Base-by-base conservation (phyloP, 108 stramenopile genomes). In the Aureococcus anophagefferens region DNA sequence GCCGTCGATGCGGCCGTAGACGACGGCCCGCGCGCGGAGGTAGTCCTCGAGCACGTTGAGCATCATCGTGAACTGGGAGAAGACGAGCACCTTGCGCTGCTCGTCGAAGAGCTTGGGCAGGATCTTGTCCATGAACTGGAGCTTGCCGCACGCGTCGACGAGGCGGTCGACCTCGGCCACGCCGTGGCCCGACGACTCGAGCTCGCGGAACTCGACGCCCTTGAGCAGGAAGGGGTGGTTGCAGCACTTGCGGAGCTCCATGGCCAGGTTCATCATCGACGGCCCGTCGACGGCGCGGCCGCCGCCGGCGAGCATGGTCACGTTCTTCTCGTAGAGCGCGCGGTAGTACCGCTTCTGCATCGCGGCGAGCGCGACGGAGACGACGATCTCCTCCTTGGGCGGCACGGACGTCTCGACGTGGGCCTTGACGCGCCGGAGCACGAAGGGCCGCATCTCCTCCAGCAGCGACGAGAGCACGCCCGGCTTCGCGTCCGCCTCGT, bases 141-240 rank as follows among this genome's bases (percentile, higher is more conserved):
- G 79, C 76, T 99, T 99, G 13, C 97, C 98, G 32, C 89, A 92
- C 62, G 89, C 78, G 64, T 86, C 83, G 21, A 88, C 89, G 44
- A 96, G 69, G 66, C 85, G 74, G 40, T 91, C 89, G 18, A 72
- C 75, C 33, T 81, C 66, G 67, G 85, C 71, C 30, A 46, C 64
- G 59, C n/a, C 32, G 17, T 30, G 0, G 28, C 31, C 9, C 33
- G 11, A 15, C 62, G 28, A 0, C 33, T 44, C 40, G 15, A 14
- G 16, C 11, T 51, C 17, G 46, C 75, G 21, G 72, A 81, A 74
- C 73, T 93, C 91, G 13, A 92, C 89, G 3, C 92, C 92, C 65
- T 86, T 92, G n/a, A 98, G 74, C n/a, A 99, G 77, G 68, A 93
- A 99, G 7, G 95, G 85, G 79, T 99, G 98, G 75, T 99, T 98